phyloP scores from a whole-genome alignment of 306 rosid species.

The Senna tora region DNA sequence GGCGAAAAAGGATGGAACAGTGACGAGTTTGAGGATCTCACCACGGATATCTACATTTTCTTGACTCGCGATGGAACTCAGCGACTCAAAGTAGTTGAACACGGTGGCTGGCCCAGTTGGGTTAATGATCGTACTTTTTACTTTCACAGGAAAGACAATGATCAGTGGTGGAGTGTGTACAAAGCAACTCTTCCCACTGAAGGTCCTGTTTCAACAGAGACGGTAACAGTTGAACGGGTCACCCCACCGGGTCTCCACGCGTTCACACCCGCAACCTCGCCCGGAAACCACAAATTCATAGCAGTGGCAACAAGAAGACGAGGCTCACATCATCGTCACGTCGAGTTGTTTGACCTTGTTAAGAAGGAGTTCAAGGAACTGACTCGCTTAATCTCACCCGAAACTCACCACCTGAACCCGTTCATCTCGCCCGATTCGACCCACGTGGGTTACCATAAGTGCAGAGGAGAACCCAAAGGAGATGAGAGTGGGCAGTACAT shows the following conservation, averaged over 20 bases:
- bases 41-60: constrained; percentile 75
- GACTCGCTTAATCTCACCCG: constrained; percentile 64
- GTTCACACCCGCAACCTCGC: constrained; percentile 83
- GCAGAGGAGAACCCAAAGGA: constrained; percentile 59
- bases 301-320: constrained; percentile 85
- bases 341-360: constrained; percentile 63
- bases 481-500: constrained; percentile 40
- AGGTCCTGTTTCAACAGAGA: constrained; percentile 44
- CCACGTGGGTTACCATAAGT: constrained; percentile 80
- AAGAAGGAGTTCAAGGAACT: constrained; percentile 66
- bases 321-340: constrained; percentile 63
- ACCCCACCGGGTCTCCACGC: constrained; percentile 87
- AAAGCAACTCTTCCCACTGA: constrained; percentile 53
- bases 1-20: constrained; percentile 75
- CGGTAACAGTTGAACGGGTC: constrained; percentile 66
- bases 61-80: constrained; percentile 73
- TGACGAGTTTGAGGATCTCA: constrained; percentile 75
- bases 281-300: constrained; percentile 69
- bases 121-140: constrained; percentile 71
- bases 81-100: constrained; percentile 66
- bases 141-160: constrained; percentile 76
- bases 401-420: constrained; percentile 79
- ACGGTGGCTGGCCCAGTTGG: constrained; percentile 98
- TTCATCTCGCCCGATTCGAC: constrained; percentile 69
- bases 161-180: constrained; percentile 88